Base-by-base conservation (phyloP, 805 yeast genomes). In the Peterozyma toletana region DNA sequence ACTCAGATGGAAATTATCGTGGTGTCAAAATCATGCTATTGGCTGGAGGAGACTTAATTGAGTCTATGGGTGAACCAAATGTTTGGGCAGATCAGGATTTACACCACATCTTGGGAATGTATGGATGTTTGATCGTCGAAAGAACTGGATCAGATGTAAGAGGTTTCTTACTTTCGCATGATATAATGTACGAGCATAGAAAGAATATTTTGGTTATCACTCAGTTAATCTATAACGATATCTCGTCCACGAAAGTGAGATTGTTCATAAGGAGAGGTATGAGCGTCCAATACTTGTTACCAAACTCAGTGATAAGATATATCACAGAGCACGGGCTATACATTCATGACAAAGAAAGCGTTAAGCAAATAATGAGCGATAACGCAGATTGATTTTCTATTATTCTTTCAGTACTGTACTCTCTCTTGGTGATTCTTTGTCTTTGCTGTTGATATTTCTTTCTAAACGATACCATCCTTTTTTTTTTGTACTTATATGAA, bases 1-100 rank as follows among this genome's bases (percentile, higher is more conserved):
- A 79, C 9, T 68, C 72, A 5, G 67, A 71, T 37, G 86, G 86
- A 9, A 70, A 66, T 43, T 75, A 68, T 47, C 73, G 88, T 45
- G 96, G 96, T 18, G 96, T 86, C 43, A 91, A 91, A 60, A 83
- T 93, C 55, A 91, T 93, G 98, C 73, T 93, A 44, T 69, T 93
- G 35, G 99, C 99, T 0, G 99, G 99, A 41, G 99, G 99, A 37
- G 99, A 93, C 64, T 74, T 93, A 53, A 93, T 93, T 43, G 99
- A 93, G 62, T 83, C 95, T 37, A 93, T 93, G 98, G 99, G 99
- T n/a, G 99, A 93, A 64, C 98, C 99, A 17, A 93, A 91, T 56
- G 99, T 93, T 34, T 93, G 99, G 99, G 96, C 96, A 1, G 98
- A 91, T 60, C 83, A 76, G 46, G 99, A 93, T 63, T 71, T 93